phyloP scores from a whole-genome alignment of 2,329 filamentous ascomycete species.

The Fonsecaea multimorphosa region DNA sequence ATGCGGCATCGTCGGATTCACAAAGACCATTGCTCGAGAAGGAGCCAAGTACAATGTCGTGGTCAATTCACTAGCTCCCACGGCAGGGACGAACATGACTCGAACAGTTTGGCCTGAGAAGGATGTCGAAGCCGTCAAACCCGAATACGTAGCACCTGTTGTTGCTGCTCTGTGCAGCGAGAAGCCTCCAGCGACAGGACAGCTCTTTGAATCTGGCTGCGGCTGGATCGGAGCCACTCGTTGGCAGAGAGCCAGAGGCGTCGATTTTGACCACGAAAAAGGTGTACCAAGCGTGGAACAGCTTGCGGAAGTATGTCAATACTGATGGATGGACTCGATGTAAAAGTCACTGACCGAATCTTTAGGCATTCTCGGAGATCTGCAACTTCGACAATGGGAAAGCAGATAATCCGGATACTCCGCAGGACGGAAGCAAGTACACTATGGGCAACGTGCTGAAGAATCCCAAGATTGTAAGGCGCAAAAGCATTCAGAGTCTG shows the following conservation, averaged over 20 bases:
- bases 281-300: slow-evolving; percentile 40
- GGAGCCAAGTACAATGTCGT: slow-evolving; percentile 97
- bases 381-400: slow-evolving; percentile 85
- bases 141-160: slow-evolving; percentile 93
- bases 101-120: slow-evolving; percentile 92
- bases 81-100: slow-evolving; percentile 95
- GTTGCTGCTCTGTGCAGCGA: slow-evolving; percentile 86
- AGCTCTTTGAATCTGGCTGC: slow-evolving; percentile 90
- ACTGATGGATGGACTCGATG: slow-evolving; percentile 47
- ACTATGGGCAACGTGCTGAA: slow-evolving; percentile 87
- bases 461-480: slow-evolving; percentile 59
- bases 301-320: slow-evolving; percentile 42
- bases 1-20: slow-evolving; percentile 92
- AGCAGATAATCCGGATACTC: slow-evolving; percentile 82
- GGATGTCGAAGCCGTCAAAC: slow-evolving; percentile 95
- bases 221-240: slow-evolving; percentile 87
- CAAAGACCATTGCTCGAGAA: slow-evolving; percentile 87
- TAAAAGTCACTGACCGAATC: slow-evolving; percentile 35
- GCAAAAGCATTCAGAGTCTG: not conserved
- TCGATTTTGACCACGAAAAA: slow-evolving; percentile 42
- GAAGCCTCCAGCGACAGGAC: slow-evolving; percentile 83
- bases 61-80: slow-evolving; percentile 96
- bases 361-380: slow-evolving; percentile 76
- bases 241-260: slow-evolving; percentile 48
- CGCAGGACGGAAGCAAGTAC: slow-evolving; percentile 76